Evolutionary conservation across 2,329 filamentous ascomycete species (phyloP).

Genomic region (Fusarium neocosmosporiellum): DNA sequence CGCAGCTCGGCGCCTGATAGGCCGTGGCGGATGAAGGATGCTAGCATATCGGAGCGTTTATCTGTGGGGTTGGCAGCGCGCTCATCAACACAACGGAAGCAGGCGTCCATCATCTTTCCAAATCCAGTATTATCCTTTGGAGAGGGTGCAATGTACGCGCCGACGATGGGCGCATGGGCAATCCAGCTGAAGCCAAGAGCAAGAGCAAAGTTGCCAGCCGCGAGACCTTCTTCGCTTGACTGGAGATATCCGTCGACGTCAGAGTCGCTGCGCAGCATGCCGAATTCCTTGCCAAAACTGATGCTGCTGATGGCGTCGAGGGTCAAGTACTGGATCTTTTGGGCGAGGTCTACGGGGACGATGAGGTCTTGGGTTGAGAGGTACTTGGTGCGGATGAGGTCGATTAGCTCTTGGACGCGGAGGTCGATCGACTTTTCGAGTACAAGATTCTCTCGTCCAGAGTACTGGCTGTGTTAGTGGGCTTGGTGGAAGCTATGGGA

Average conservation of each 20-base stretch:
- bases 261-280: conserved; percentile 57
- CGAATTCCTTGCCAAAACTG: conserved; percentile 62
- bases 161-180: conserved; percentile 44
- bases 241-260: conserved; percentile 57
- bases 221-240: conserved; percentile 49
- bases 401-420: conserved; percentile 57
- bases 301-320: conserved; percentile 65
- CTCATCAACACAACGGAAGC: conserved; percentile 44
- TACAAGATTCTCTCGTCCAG: conserved; percentile 64
- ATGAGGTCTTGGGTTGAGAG: conserved; percentile 45
- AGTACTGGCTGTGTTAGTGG: conserved; percentile 55
- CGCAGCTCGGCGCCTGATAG: conserved; percentile 48
- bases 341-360: conserved; percentile 57
- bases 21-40: conserved; percentile 55
- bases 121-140: conserved; percentile 47
- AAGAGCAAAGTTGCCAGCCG: conserved; percentile 40
- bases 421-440: conserved; percentile 62
- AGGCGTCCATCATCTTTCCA: conserved; percentile 49
- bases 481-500: accelerated
- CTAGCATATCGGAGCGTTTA: conserved; percentile 53
- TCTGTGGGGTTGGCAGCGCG: conserved; percentile 38
- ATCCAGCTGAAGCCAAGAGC: conserved; percentile 46
- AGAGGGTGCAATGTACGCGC: conserved; percentile 42
- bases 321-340: conserved; percentile 61
- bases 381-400: conserved; percentile 59